Conservation (phyloP, 176 grass and related monocot genomes). For the Tillandsia fasciculata region DNA sequence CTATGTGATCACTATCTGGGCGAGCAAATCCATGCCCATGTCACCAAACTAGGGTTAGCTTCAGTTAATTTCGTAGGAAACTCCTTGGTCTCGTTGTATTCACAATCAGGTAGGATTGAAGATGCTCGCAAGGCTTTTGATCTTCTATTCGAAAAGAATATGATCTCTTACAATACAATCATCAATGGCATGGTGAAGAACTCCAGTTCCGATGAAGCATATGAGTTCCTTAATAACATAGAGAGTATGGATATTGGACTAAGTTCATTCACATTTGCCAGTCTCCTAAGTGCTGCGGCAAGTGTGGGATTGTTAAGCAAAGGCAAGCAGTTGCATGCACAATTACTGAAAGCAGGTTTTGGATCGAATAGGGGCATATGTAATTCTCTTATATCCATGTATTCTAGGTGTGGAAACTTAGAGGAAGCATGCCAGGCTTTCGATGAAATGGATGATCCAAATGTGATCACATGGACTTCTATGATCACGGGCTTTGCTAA, state of each 20-base stretch:
- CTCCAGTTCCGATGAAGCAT: constrained; percentile 21
- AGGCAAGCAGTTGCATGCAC: constrained; percentile 67
- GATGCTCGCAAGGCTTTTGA: constrained; percentile 46
- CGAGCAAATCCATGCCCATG: constrained; percentile 49
- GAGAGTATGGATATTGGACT: constrained; percentile 39
- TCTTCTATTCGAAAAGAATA: constrained; percentile 47
- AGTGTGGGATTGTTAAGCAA: constrained; percentile 62
- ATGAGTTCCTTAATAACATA: constrained; percentile 21
- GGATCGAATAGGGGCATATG: constrained; percentile 41
- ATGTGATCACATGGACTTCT: constrained; percentile 89
- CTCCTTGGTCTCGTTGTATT: constrained; percentile 68
- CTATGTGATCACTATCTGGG: constrained; percentile 41
- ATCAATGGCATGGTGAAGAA: constrained; percentile 25
- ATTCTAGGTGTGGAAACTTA: constrained; percentile 75
- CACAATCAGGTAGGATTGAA: constrained; percentile 56
- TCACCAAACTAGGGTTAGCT: constrained; percentile 40
- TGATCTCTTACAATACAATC: constrained; percentile 32
- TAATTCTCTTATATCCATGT: constrained; percentile 85
- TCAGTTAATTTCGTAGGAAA: constrained; percentile 59
- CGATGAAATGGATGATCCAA: constrained; percentile 43
- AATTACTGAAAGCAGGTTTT: constrained; percentile 61
- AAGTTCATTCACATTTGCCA: constrained; percentile 67
- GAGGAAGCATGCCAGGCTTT: constrained; percentile 54
- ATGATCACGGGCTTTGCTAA: constrained; percentile 84
- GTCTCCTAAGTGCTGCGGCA: constrained; percentile 64